A percentile compares a stretch with the other conserved stretches of the same genome.
Evolutionary conservation across 106 monocot genomes (phyloP).

Genomic region (Alisma plantagoaquatica): DNA sequence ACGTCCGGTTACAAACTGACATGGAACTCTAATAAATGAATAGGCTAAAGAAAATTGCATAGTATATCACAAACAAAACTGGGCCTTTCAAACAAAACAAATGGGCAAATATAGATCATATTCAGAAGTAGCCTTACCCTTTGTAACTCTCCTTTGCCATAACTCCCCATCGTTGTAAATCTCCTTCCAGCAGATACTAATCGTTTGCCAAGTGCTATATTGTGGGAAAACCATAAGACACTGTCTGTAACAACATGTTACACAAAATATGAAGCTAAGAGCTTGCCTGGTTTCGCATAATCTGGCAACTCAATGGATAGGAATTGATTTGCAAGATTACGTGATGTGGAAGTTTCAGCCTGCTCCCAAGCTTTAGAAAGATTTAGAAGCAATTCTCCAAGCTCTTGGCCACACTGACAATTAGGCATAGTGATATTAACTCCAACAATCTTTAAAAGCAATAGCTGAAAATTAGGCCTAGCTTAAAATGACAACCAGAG

Average conservation of each 20-base stretch:
- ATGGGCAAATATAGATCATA: too few species aligned
- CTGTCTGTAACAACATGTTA: conserved; percentile 7
- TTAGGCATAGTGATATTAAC: too few species aligned
- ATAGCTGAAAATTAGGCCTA: too few species aligned
- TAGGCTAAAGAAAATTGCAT: too few species aligned
- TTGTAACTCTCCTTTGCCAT: conserved; percentile 22
- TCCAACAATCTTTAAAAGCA: too few species aligned
- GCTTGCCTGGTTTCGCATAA: conserved; percentile 30
- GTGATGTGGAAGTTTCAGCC: conserved; percentile 22
- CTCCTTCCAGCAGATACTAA: conserved; percentile 22
- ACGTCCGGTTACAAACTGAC: too few species aligned
- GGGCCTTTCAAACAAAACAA: too few species aligned
- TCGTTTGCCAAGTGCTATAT: conserved; percentile 24
- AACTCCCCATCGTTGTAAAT: conserved; percentile 25
- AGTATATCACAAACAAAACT: too few species aligned
- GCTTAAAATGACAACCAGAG: too few species aligned
- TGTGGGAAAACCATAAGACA: too few species aligned
- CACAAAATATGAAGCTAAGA: not conserved
- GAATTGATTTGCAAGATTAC: conserved; percentile 13
- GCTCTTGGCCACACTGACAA: conserved; percentile 27
- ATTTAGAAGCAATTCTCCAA: conserved; percentile 17
- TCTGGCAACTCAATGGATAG: conserved; percentile 14
- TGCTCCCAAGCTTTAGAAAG: conserved; percentile 28
- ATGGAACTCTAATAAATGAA: too few species aligned
- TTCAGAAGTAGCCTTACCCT: conserved; percentile 9